Evolutionary conservation across 1,284 basidiomycete genomes (phyloP).

Genomic region (Stygiomarasmius scandens): DNA sequence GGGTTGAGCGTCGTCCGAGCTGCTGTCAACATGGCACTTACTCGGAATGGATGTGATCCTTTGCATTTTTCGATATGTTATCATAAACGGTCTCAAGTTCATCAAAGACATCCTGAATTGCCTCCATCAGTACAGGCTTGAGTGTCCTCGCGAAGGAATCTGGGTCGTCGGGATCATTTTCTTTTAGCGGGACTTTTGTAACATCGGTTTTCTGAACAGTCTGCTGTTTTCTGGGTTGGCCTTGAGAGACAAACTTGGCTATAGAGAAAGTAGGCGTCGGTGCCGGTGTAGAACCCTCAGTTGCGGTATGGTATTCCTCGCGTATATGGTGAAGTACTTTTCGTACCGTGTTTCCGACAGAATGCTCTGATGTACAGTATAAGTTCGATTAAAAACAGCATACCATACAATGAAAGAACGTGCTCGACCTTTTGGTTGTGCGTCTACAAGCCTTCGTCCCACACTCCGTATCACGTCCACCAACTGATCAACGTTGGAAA

Average conservation of each 20-base stretch:
- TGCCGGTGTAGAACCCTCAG: constrained; percentile 43
- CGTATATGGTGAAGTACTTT: constrained; percentile 90
- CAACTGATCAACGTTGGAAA: constrained; percentile 87
- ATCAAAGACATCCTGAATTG: constrained; percentile 91
- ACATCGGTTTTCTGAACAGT: constrained; percentile 51
- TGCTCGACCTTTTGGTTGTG: constrained; percentile 88
- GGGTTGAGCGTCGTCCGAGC: constrained; percentile 3
- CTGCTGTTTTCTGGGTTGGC: constrained; percentile 66
- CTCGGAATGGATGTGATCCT: constrained; percentile 97
- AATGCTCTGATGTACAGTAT: constrained; percentile 66
- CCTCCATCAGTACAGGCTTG: constrained; percentile 85
- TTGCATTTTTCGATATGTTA: constrained; percentile 91
- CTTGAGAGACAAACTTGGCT: constrained; percentile 75
- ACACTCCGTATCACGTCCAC: constrained; percentile 80
- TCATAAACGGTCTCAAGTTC: constrained; percentile 97
- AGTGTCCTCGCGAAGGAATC: constrained; percentile 72
- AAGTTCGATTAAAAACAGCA: constrained; percentile 10
- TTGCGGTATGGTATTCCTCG: constrained; percentile 86
- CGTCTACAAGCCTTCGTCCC: constrained; percentile 80
- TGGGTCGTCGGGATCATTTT: constrained; percentile 72
- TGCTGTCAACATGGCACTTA: constrained; percentile 42
- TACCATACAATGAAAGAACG: constrained; percentile 5
- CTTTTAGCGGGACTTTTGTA: constrained; percentile 55
- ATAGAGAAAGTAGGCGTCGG: constrained; percentile 63
- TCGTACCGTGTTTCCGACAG: constrained; percentile 92